Percentiles rank a stretch among this genome's conserved stretches.
Evolutionary conservation across 2,329 filamentous ascomycete genomes (phyloP).

Genomic region (Lachnellula willkommii): DNA sequence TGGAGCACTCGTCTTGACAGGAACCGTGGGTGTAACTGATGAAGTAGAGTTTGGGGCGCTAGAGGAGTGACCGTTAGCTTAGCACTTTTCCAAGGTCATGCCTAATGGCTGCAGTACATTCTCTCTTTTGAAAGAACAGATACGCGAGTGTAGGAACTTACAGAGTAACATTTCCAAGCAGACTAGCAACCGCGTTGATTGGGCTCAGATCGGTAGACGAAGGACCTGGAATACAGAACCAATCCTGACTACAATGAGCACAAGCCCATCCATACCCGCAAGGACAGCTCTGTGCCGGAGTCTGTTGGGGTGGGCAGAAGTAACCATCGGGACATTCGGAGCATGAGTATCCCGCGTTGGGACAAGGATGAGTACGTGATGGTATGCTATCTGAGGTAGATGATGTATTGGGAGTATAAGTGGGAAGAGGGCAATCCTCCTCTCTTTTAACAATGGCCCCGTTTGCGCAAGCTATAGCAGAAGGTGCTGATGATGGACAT

Average conservation of each 20-base stretch:
- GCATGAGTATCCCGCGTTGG: conserved; percentile 17
- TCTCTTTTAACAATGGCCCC: conserved; percentile 9
- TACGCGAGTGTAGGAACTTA: background rate
- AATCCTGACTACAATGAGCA: conserved; percentile 11
- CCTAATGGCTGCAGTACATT: too few relatives aligned
- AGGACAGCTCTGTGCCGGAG: conserved; percentile 10
- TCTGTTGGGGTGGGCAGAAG: conserved; percentile 18
- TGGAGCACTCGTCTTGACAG: conserved; percentile 10
- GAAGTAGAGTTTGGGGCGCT: background rate
- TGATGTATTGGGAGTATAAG: background rate
- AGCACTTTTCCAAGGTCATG: too few relatives aligned
- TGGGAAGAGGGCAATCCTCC: conserved; percentile 7
- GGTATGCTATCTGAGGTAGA: background rate
- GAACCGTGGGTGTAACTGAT: conserved; percentile 1
- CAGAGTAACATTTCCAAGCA: background rate
- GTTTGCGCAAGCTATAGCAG: conserved; percentile 12
- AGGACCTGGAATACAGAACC: conserved; percentile 15
- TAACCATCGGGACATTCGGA: conserved; percentile 18
- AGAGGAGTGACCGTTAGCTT: too few relatives aligned
- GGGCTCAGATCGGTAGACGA: background rate
- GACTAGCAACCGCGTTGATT: conserved; percentile 4
- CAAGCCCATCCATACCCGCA: conserved; percentile 21
- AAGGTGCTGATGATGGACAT: conserved; percentile 5
- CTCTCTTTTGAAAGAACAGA: too few relatives aligned
- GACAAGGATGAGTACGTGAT: conserved; percentile 13